Percentiles rank a stretch among this genome's conserved stretches.
Evolutionary conservation across 1,284 basidiomycete species (phyloP).

Genomic region (Ceratobasidium sp.): DNA sequence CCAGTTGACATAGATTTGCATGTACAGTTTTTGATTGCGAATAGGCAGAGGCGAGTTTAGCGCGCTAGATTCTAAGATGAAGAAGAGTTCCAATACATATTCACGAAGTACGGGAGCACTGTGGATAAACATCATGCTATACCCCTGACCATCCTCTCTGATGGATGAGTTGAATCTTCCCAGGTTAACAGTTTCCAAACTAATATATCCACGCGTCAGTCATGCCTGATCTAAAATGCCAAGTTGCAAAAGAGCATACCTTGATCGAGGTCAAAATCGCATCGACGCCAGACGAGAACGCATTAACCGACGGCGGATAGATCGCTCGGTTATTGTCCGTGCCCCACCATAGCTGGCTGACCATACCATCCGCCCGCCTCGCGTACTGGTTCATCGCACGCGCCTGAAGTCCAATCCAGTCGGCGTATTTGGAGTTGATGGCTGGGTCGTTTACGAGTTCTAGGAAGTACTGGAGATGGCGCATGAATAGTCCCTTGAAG

Average conservation of each 20-base stretch:
- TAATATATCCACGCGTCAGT: no score
- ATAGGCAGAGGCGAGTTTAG: no score
- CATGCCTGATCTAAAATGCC: no score
- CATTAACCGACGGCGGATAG: conserved; percentile 16
- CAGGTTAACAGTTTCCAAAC: no score
- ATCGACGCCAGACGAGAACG: conserved; percentile 21
- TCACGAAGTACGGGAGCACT: no score
- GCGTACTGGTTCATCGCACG: conserved; percentile 28
- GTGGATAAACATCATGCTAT: no score
- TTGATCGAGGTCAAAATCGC: conserved; percentile 7
- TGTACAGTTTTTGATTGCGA: no score
- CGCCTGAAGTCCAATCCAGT: conserved; percentile 28
- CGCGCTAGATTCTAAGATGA: no score
- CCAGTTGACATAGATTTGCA: no score
- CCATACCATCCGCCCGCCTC: neutral
- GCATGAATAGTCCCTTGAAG: neutral
- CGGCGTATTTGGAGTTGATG: conserved; percentile 13
- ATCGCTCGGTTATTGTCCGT: neutral
- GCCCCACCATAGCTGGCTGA: conserved; percentile 10
- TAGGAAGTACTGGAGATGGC: conserved; percentile 16
- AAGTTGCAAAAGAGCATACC: neutral
- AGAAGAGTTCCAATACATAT: no score
- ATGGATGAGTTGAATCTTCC: no score
- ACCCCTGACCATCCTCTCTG: no score
- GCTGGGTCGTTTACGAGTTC: conserved; percentile 26